Percentiles rank a stretch among this genome's conserved stretches.
Conservation (phyloP, 2,329 filamentous ascomycete species). For the Drechslera avenae region DNA sequence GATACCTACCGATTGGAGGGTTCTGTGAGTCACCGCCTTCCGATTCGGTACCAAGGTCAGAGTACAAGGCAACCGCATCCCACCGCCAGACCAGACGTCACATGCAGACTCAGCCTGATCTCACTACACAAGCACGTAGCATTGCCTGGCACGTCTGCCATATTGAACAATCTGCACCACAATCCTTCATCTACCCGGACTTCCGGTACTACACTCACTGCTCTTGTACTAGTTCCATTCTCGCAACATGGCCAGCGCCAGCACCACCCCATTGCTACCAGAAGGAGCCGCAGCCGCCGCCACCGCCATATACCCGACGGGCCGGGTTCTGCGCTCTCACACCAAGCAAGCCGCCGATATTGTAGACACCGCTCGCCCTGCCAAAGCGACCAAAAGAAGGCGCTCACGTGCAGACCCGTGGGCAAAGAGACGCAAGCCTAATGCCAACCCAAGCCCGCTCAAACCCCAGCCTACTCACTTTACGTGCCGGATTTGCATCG, state of each 20-base stretch:
- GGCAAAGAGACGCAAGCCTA: conserved; percentile 28
- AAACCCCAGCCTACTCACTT: conserved; percentile 23
- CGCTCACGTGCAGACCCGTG: conserved; percentile 22
- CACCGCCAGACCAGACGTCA: conserved; percentile 1
- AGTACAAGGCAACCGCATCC: conserved; percentile 6
- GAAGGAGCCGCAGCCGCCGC: too few relatives aligned
- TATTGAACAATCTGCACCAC: background rate
- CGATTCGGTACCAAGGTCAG: background rate
- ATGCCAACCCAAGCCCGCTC: conserved; percentile 14
- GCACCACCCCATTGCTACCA: background rate
- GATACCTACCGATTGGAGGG: background rate
- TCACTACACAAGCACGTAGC: background rate
- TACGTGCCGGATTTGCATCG: conserved; percentile 35
- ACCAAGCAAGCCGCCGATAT: conserved; percentile 4
- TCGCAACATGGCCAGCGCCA: background rate
- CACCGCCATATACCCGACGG: background rate
- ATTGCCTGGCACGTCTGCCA: background rate
- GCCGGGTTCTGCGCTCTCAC: conserved; percentile 22
- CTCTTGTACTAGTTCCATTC: too few relatives aligned
- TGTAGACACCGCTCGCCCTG: background rate
- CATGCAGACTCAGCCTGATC: conserved; percentile 1
- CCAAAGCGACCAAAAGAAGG: conserved; percentile 7
- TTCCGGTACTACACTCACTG: background rate
- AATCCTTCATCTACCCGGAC: too few relatives aligned
- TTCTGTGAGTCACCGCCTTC: background rate